Base-by-base conservation (phyloP, 1,284 basidiomycete genomes). In the Cerioporus squamosus region DNA sequence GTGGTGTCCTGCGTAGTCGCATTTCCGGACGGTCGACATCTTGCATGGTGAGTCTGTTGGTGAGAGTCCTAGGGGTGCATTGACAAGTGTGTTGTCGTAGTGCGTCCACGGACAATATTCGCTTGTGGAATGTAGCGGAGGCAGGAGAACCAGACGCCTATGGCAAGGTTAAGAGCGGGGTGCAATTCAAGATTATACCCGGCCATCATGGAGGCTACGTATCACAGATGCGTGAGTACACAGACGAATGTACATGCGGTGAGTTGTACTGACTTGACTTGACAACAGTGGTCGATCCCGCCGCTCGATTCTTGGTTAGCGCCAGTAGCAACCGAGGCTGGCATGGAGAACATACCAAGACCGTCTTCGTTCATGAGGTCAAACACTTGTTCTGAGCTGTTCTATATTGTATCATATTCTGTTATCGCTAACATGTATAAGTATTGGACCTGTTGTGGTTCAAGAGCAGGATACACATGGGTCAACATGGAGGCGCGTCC, bases 171-270 rank as follows among this genome's bases (percentile, higher is more conserved):
- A 86, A 81, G 71, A 83, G 84, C 64, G 84, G 87, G 8, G 87
- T 89, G 18, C 91, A 91, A 63, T 98, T 98, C 81, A 95, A 95
- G 75, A 97, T 98, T 62, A 93, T 99, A 39, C 92, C 95, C 5
- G 97, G 97, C 0, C 96, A 98, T 75, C 94, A 98, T 75, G 95
- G 96, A 29, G 96, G 95, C 2, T 92, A 89, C 60, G 85, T 98
- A 17, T 97, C 94, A 5, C 90, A 92, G 66, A 92, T 97, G 85
- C 73, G 94, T 96, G 61, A 39, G 71, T 66, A 5, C 12, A 14
- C 10, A 12, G 33, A 12, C 33, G 12, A 4, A 10, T 15, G 3
- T 36, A 3, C 12, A 36, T 36, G 33, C 14, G 10, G 9, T 15
- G 33, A 36, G 33, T 36, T 12, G 33, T 36, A 8, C 26, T 54